Base-by-base conservation (phyloP, 805 yeast species). In the Nakazawaea anatomiae region DNA sequence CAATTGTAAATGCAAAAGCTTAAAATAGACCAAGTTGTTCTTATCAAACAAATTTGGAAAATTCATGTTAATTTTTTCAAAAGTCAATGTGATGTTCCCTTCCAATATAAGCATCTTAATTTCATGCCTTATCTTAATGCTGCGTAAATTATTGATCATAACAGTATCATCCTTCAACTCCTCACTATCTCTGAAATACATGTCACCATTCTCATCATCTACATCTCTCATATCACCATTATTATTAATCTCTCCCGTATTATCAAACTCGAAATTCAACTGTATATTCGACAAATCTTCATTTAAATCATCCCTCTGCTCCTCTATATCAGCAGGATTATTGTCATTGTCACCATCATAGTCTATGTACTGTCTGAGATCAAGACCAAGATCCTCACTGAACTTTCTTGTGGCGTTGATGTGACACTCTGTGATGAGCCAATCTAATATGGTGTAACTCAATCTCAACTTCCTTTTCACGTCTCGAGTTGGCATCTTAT, bases 381-480 rank as follows among this genome's bases (percentile, higher is more conserved):
- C 63, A 3, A 74, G 59, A 27, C 75, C 73, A 4, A 79, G 65
- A 56, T 87, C 94, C 49, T 70, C 69, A 3, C 89, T 77, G 68
- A 87, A 81, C 43, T 75, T 73, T 11, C 69, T 52, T 1, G 89
- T 86, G 0, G 95, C 83, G 11, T 81, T 75, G 53, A 82, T 83
- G 61, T 86, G 85, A 0, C 94, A 95, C 67, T 88, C 91, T 47
- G 81, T 79, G 11, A 89, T 79, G 54, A 89, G 76, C 65, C 86
- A 88, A 68, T 87, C 83, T 62, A 89, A 72, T 10, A 89, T 74
- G 52, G 88, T 62, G 45, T 70, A 70, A 66, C 77, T 80, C 57
- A 80, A 66, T 60, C 70, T 39, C 52, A 58, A 30, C 48, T 55
- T 41, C 47, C 40, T 35, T 34, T 44, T 44, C 14, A 44, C 51